Evolutionary conservation across 352 stramenopile genomes (phyloP).

Genomic region (Pythium rhizo-oryzae): DNA sequence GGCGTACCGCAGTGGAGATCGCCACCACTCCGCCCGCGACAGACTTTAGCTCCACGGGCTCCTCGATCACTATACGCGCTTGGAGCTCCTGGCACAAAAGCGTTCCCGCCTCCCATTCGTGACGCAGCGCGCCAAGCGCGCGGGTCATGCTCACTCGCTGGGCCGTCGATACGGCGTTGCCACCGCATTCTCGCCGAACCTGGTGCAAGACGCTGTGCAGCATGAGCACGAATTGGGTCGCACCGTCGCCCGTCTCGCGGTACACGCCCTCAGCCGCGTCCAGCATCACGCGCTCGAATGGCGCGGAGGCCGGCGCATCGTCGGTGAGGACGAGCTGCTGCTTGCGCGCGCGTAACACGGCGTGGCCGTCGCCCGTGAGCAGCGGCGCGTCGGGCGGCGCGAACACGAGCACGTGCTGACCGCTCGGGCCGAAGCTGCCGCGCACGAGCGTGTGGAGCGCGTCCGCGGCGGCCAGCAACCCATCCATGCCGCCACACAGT

Average conservation of each 20-base stretch:
- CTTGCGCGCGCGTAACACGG: constrained; percentile 48
- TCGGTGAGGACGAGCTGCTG: constrained; percentile 13
- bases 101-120: constrained; percentile 14
- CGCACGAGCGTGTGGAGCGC: constrained; percentile 41
- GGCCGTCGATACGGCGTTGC: not conserved
- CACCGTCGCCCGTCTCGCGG: constrained; percentile 52
- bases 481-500: constrained; percentile 14
- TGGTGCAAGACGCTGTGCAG: constrained; percentile 38
- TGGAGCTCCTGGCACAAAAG: not conserved
- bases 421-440: constrained; percentile 50
- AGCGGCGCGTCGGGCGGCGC: constrained; percentile 56
- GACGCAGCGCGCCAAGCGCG: constrained; percentile 39
- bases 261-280: constrained; percentile 53
- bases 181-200: not conserved
- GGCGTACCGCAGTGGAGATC: constrained; percentile 1
- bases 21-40: not conserved
- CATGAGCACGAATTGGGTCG: constrained; percentile 62
- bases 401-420: constrained; percentile 60
- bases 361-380: constrained; percentile 55
- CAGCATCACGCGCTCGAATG: constrained; percentile 51
- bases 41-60: not conserved
- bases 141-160: constrained; percentile 31
- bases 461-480: constrained; percentile 11
- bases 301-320: not conserved
- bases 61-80: constrained; percentile 2